Base-by-base conservation (phyloP, 768 basidiomycete genomes). In the Amanita exitialis region DNA sequence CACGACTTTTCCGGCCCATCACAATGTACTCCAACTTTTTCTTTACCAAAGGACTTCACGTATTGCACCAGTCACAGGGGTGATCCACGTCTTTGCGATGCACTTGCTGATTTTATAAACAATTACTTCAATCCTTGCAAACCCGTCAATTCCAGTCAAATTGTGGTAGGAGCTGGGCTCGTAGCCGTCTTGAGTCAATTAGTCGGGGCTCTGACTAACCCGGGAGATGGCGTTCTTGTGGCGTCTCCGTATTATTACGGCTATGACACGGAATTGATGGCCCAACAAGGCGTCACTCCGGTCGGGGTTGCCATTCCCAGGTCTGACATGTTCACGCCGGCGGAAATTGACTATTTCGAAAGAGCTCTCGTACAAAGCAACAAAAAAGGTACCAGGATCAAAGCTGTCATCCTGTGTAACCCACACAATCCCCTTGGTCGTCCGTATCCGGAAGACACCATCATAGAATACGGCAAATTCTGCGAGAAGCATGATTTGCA, bases 381-480 rank as follows among this genome's bases (percentile, higher is more conserved):
- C 8, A 48, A 49, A 6, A 25, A 51, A 8, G 61, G 59, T 8
- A 54, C 50, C 6, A 52, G 45, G 13, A 55, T 64, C 47, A 54
- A 57, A 25, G 63, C 59, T 1, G 55, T 64, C n/a, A 43, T 66
- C 6, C 50, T 66, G 2, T 59, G 58, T 28, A 66, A 66, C 47
- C 64, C 64, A 7, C 64, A 66, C 54, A 66, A 66, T 38, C 64
- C 63, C 3, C 54, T 61, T 15, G 61, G 61, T 3, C 53, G 57
- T n/a, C 52, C 53, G 10, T 58, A 63, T 27, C 50, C 58, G 1
- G 8, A 15, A 18, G 58, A 62, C 1, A 56, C 60, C 13, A 49
- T 66, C 23, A 36, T 54, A 25, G 63, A 47, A 3, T 66, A 57
- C 54, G 57, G 47, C 37, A 27, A 18, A 21, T 50, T 56, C 43